phyloP scores from a whole-genome alignment of 2,329 filamentous ascomycete genomes.

The Hypoxylon sp. region DNA sequence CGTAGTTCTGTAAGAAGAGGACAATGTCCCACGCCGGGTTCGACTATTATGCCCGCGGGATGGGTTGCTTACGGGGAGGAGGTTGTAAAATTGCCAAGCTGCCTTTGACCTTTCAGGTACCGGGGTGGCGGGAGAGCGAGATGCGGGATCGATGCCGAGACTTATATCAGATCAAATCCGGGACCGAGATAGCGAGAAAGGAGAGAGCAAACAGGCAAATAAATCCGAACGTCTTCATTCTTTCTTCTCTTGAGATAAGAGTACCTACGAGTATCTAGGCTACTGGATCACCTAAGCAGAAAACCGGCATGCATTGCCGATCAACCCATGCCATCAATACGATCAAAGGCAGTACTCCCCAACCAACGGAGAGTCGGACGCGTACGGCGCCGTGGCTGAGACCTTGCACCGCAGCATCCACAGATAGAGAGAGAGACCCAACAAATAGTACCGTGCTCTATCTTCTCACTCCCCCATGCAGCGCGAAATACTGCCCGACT shows the following conservation, averaged over 20 bases:
- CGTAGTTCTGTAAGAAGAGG: constrained; percentile 3
- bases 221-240: not conserved
- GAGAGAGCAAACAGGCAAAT: constrained; percentile 9
- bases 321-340: not conserved
- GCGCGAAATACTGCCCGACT: constrained; percentile 19
- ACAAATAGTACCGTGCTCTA: constrained; percentile 7
- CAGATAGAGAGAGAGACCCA: constrained; percentile 6
- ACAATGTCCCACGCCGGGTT: constrained; percentile 36
- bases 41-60: constrained; percentile 27
- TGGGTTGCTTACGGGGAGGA: constrained; percentile 25
- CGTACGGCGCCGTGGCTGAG: constrained; percentile 38
- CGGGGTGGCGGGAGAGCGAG: constrained; percentile 22
- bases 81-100: constrained; percentile 11
- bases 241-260: not conserved
- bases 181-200: constrained; percentile 7
- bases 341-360: constrained; percentile 13
- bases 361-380: constrained; percentile 21
- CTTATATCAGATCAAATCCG: constrained; percentile 15
- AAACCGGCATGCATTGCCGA: constrained; percentile 3
- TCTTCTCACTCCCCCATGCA: constrained; percentile 18
- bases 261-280: constrained; percentile 1
- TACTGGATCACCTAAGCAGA: not conserved
- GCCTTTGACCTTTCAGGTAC: constrained; percentile 9
- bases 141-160: constrained; percentile 26
- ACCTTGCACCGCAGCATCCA: constrained; percentile 33